phyloP scores from a whole-genome alignment of 495 filamentous ascomycete genomes.

The Evansstolkia leycettana region DNA sequence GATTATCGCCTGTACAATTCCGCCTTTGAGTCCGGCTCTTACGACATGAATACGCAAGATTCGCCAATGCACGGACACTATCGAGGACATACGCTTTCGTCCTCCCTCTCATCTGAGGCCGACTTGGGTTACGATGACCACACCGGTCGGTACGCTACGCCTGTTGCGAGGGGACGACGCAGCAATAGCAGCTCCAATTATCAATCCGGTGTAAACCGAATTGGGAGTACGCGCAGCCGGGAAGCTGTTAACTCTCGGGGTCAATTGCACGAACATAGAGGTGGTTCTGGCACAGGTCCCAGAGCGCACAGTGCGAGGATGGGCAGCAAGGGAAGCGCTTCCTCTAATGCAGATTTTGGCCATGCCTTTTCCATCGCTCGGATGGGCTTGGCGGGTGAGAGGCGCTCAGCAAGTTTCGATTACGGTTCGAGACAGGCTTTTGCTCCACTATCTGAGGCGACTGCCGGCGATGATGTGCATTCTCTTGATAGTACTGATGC shows the following conservation, averaged over 20 bases:
- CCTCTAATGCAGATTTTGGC: slow-evolving; percentile 56
- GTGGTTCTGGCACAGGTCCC: slow-evolving; percentile 2
- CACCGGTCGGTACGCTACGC: slow-evolving; percentile 48
- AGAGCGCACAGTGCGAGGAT: slow-evolving; percentile 29
- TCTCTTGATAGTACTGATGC: slow-evolving; percentile 57
- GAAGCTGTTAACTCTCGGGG: slow-evolving; percentile 25
- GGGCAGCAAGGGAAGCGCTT: slow-evolving; percentile 63
- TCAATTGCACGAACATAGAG: slow-evolving; percentile 14
- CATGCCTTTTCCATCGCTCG: slow-evolving; percentile 31
- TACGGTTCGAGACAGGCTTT: slow-evolving; percentile 35
- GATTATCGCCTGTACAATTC: slow-evolving; percentile 32
- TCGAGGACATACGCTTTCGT: slow-evolving; percentile 51
- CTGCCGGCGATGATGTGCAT: slow-evolving; percentile 13
- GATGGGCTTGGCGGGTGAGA: slow-evolving; percentile 41
- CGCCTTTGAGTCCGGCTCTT: slow-evolving; percentile 21
- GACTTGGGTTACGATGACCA: slow-evolving; percentile 57
- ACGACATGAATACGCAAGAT: slow-evolving; percentile 13
- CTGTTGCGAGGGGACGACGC: slow-evolving; percentile 42
- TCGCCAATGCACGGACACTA: slow-evolving; percentile 25
- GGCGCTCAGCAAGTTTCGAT: slow-evolving; percentile 71
- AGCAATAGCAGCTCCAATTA: slow-evolving; percentile 78
- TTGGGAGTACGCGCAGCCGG: slow-evolving; percentile 47
- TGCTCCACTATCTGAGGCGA: slow-evolving; percentile 14
- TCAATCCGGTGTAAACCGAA: slow-evolving; percentile 45
- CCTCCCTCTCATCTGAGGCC: slow-evolving; percentile 63